Conservation (phyloP, 495 filamentous ascomycete species). For the Lepidopterella palustris region DNA sequence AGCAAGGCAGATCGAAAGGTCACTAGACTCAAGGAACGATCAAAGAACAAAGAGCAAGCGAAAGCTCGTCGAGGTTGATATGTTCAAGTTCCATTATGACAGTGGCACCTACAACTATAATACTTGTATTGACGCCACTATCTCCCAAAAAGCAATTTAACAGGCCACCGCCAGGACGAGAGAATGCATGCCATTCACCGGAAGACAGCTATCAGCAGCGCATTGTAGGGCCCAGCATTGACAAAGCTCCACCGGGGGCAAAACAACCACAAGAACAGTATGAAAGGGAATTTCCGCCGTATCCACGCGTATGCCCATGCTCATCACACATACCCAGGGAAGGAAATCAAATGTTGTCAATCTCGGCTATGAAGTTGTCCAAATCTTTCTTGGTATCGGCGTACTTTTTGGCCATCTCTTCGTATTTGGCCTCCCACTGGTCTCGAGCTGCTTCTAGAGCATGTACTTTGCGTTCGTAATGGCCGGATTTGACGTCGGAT, state of each 20-base stretch:
- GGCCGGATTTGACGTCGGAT: conserved; percentile 97
- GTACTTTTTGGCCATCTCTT: conserved; percentile 91
- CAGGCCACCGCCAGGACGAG: not conserved
- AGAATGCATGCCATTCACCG: not conserved
- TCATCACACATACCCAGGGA: conserved; percentile 6
- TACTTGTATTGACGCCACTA: not conserved
- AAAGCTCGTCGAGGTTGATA: conserved; percentile 3
- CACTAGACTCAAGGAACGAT: conserved; percentile 6
- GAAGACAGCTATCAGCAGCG: not conserved
- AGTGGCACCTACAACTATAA: not conserved
- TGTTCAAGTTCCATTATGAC: not conserved
- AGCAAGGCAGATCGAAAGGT: conserved; percentile 69
- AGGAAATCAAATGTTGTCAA: conserved; percentile 73
- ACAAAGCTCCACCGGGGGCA: not conserved
- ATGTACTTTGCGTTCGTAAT: conserved; percentile 98
- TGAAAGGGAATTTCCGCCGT: not conserved
- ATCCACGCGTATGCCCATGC: conserved; percentile 6
- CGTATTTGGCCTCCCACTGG: conserved; percentile 93
- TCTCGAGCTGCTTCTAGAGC: conserved; percentile 84
- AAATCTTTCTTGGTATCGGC: conserved; percentile 79
- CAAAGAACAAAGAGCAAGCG: conserved; percentile 3
- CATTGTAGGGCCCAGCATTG: not conserved
- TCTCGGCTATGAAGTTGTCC: conserved; percentile 77
- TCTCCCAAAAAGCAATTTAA: not conserved
- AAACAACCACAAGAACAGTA: conserved; percentile 1